Base-by-base conservation (phyloP, 1,284 basidiomycete genomes). In the Stygiomarasmius scandens region DNA sequence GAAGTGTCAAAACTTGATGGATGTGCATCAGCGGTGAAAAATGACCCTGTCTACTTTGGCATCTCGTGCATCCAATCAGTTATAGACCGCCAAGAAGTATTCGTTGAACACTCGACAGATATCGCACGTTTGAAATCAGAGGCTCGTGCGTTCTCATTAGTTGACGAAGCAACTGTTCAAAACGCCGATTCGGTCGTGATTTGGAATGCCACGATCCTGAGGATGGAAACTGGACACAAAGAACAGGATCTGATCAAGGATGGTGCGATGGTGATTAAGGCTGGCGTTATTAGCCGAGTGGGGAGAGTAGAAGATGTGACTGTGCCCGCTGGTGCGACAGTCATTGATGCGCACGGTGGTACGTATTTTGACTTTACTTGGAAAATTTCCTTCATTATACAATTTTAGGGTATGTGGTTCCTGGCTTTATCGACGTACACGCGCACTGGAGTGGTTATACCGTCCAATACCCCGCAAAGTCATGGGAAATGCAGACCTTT, bases 401-500 rank as follows among this genome's bases (percentile, higher is more conserved):
- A 34, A 46, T 58, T 56, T n/a, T 53, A 89, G 87, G 83, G 9
- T 87, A 77, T 57, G 73, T 90, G 19, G 70, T 84, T 2, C 88
- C 88, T 16, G 89, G 88, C 1, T 90, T 88, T 65, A 84, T 90
- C 54, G 88, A 90, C 58, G 84, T 85, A 6, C 88, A 90, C 61
- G 88, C 88, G 5, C 88, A 90, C 61, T 90, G 88, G 89, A 66
- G 71, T 41, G 85, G 85, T 0, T 82, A 80, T 57, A 61, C 47
- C 0, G 77, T 74, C 29, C 72, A 74, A 34, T 81, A 82, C 63
- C 87, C 88, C 0, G 77, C 86, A 2, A 78, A 77, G 49, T 88
- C 87, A 2, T 90, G 88, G 87, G 87, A 90, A 63, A 76, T 87
- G 73, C 79, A 87, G 66, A 81, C 86, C 0, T 89, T 90, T 79